phyloP scores from a whole-genome alignment of 768 basidiomycete species.

The Galerina sulciceps region DNA sequence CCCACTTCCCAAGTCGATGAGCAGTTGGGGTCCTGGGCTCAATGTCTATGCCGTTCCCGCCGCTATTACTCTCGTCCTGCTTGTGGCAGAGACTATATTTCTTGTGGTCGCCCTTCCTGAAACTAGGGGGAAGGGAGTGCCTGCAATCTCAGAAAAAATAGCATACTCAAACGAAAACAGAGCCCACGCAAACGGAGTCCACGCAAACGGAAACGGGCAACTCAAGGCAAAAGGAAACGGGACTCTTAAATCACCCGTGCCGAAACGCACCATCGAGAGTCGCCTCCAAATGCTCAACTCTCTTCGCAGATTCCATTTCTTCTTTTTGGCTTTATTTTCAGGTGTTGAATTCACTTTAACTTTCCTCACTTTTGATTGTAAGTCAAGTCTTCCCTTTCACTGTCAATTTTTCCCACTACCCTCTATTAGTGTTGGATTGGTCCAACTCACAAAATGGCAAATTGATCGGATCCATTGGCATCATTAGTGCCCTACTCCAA shows the following conservation, averaged over 20 bases:
- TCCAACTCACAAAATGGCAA: constrained; percentile 86
- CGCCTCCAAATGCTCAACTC: constrained; percentile 61
- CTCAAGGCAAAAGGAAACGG: constrained; percentile 21
- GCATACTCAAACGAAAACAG: constrained; percentile 17
- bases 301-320: constrained; percentile 75
- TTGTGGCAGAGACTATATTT: constrained; percentile 81
- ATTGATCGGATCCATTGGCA: constrained; percentile 86
- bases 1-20: constrained; percentile 67
- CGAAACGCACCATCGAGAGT: constrained; percentile 42
- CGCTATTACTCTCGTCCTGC: constrained; percentile 74
- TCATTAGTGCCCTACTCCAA: constrained; percentile 88
- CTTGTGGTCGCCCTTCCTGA: constrained; percentile 81
- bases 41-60: constrained; percentile 96
- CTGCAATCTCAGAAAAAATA: constrained; percentile 21
- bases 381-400: constrained; percentile 30
- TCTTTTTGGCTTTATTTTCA: constrained; percentile 90
- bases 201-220: constrained; percentile 21
- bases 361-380: constrained; percentile 90
- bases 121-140: constrained; percentile 61
- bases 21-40: constrained; percentile 61
- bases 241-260: constrained; percentile 25
- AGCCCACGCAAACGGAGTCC: constrained; percentile 14
- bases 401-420: not conserved
- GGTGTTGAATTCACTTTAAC: constrained; percentile 97
- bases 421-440: constrained; percentile 78